phyloP scores from a whole-genome alignment of 345 rosid genomes.

The Salix viminalis region DNA sequence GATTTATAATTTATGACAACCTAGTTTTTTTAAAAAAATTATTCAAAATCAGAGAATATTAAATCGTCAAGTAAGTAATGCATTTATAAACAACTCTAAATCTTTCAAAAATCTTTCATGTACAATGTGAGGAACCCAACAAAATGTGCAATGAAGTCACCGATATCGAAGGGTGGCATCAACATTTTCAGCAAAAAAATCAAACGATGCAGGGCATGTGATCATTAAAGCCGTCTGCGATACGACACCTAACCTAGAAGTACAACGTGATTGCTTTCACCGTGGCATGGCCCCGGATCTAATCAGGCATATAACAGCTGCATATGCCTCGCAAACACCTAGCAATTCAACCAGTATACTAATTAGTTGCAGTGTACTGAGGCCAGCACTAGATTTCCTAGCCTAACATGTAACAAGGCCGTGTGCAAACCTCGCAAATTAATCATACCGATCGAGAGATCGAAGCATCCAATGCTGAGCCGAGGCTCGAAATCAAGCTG shows the following conservation, averaged over 20 bases:
- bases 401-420: not conserved
- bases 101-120: no score
- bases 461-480: conserved; percentile 17
- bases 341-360: not conserved
- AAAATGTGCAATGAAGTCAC: not conserved
- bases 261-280: not conserved
- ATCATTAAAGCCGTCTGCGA: not conserved
- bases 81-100: no score
- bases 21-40: no score
- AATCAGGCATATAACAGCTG: not conserved
- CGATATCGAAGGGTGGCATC: not conserved
- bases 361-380: no score
- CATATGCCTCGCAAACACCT: not conserved
- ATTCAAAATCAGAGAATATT: no score
- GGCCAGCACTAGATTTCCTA: not conserved
- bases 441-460: not conserved
- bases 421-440: not conserved
- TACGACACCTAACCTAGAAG: conserved; percentile 1
- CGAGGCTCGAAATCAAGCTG: not conserved
- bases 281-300: not conserved
- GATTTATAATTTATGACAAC: no score
- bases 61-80: no score
- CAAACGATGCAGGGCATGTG: conserved; percentile 9
- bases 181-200: not conserved
- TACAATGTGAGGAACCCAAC: no score